These are phyloP conservation scores for Populus tremula DNA, from an alignment of 345 rosid genomes.

Conservation along the genomic window DNA sequence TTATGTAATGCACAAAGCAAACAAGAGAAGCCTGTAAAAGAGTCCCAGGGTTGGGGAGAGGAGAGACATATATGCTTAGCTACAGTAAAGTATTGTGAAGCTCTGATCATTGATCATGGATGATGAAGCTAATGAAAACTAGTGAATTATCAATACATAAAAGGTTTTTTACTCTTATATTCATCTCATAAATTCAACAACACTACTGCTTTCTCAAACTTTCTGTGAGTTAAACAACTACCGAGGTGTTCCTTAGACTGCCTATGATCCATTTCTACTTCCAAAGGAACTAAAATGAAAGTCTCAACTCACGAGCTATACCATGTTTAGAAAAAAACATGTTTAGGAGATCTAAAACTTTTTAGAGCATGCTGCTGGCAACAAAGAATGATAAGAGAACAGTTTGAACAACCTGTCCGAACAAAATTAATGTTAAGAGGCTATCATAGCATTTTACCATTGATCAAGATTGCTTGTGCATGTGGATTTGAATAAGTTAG, in stretches of 20 bases:
- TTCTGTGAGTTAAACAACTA: neutral
- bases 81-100: neutral
- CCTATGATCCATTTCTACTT: neutral
- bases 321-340: neutral
- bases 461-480: constrained; percentile 74
- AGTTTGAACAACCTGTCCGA: neutral
- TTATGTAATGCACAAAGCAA: neutral
- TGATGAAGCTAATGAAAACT: neutral
- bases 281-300: neutral
- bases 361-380: neutral
- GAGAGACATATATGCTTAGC: neutral
- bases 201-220: neutral
- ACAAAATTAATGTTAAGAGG: neutral
- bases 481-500: constrained; percentile 55
- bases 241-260: neutral
- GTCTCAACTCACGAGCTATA: neutral
- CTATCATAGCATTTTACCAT: constrained; percentile 44
- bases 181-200: neutral
- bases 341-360: neutral
- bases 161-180: neutral
- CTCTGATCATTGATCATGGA: neutral
- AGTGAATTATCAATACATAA: neutral
- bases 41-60: neutral
- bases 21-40: no score
- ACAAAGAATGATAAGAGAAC: neutral